A percentile compares a stretch with the other conserved stretches of the same genome.
These are phyloP conservation scores for Solanum paucissectum DNA, from an alignment of 257 asterid species.

Conservation along the genomic window DNA sequence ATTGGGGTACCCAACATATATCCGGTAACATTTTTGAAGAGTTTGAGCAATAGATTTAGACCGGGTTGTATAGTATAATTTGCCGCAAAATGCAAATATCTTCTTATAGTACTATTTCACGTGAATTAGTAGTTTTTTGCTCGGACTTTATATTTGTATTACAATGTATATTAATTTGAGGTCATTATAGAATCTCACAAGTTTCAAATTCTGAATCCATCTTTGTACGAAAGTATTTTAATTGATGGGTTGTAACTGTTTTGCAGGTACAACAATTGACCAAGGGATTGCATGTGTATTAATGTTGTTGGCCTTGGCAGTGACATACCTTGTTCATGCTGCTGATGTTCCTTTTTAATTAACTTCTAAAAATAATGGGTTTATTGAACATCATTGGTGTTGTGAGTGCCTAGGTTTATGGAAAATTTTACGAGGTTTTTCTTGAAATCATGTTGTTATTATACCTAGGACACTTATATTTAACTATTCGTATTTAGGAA, in stretches of 20 bases:
- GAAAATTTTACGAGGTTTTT: background rate
- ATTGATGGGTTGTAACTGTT: background rate
- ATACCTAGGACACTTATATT: background rate
- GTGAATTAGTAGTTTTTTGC: background rate
- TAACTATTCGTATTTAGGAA: background rate
- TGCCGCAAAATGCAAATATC: background rate
- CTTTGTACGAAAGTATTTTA: background rate
- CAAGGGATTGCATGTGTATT: constrained; percentile 47
- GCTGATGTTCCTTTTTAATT: constrained; percentile 34
- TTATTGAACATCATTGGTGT: background rate
- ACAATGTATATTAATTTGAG: background rate
- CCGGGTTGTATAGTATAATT: background rate
- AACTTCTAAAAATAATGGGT: background rate
- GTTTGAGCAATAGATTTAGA: background rate
- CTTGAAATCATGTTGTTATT: background rate
- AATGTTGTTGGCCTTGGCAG: constrained; percentile 50
- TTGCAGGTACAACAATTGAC: constrained; percentile 43
- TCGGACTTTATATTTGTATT: background rate
- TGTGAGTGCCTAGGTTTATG: background rate
- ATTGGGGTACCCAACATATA: background rate
- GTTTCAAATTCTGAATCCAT: background rate
- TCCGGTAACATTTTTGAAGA: background rate
- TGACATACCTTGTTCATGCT: constrained; percentile 48
- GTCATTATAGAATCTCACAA: background rate
- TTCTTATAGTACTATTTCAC: background rate